phyloP scores from a whole-genome alignment of 345 rosid genomes.

The Citrus sinensis region DNA sequence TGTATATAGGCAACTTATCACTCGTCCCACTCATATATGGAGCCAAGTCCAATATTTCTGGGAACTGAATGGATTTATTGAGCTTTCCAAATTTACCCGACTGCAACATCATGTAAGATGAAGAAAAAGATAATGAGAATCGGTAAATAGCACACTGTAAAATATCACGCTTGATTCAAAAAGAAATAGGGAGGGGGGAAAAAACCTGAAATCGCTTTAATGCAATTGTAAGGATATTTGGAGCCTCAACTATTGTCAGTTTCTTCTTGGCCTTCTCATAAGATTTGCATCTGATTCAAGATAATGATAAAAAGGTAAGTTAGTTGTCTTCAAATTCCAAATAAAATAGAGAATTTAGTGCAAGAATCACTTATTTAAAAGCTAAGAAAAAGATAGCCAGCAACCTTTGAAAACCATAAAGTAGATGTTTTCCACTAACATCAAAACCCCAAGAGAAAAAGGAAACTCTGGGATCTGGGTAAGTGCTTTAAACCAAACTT shows the following conservation, averaged over 20 bases:
- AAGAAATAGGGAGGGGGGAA: neutral
- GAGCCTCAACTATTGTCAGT: constrained; percentile 77
- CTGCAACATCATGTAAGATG: constrained; percentile 40
- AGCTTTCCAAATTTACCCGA: constrained; percentile 96
- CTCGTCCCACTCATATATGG: constrained; percentile 88
- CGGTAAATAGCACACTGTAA: constrained; percentile 9
- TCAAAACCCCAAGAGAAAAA: neutral
- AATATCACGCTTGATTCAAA: neutral
- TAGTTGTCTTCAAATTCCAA: neutral
- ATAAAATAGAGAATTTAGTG: neutral
- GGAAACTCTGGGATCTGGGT: neutral
- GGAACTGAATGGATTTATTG: constrained; percentile 72
- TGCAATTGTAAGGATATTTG: constrained; percentile 94
- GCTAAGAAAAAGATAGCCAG: neutral
- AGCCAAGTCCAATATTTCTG: constrained; percentile 82
- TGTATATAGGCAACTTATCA: constrained; percentile 74
- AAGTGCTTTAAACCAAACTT: neutral
- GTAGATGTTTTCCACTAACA: too few species aligned
- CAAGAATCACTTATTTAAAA: neutral
- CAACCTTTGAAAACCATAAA: neutral
- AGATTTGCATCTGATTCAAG: constrained; percentile 67
- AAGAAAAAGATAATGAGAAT: constrained; percentile 19
- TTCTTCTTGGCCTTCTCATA: constrained; percentile 91
- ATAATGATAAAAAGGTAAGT: neutral
- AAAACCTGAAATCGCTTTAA: constrained; percentile 91